Conservation (phyloP, 441 rosid genomes). For the Erodium texanum region DNA sequence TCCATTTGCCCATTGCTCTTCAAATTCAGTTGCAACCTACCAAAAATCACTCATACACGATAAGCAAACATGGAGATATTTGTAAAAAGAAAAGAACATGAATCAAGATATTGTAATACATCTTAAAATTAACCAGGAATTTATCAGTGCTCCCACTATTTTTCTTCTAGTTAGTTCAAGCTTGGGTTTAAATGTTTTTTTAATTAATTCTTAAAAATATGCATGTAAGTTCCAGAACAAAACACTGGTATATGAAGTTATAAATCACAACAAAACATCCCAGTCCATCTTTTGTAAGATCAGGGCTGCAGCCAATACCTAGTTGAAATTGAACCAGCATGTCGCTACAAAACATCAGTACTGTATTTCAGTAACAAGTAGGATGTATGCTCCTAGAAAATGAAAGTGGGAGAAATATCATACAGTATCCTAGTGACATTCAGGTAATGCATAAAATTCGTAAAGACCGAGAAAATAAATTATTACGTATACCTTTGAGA, state of each 20-base stretch:
- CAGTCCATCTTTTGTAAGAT: neutral
- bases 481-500: conserved; percentile 50
- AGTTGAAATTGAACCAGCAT: neutral
- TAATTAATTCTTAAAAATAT: neutral
- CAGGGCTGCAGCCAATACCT: conserved; percentile 4
- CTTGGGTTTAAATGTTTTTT: neutral
- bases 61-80: conserved; percentile 8
- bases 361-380: neutral
- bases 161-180: neutral
- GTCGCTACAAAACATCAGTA: conserved; percentile 5
- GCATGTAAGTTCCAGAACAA: too few relatives aligned
- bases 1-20: conserved; percentile 57
- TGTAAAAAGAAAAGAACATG: neutral
- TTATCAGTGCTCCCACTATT: neutral
- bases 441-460: neutral
- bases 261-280: neutral
- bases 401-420: neutral
- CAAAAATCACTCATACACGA: conserved; percentile 15
- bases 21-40: conserved; percentile 72
- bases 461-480: neutral
- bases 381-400: neutral
- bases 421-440: neutral
- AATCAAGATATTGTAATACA: neutral
- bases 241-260: neutral
- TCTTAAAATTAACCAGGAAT: neutral